These are phyloP conservation scores for Aspergillus bridgeri DNA, from an alignment of 495 filamentous ascomycete species.

Conservation along the genomic window DNA sequence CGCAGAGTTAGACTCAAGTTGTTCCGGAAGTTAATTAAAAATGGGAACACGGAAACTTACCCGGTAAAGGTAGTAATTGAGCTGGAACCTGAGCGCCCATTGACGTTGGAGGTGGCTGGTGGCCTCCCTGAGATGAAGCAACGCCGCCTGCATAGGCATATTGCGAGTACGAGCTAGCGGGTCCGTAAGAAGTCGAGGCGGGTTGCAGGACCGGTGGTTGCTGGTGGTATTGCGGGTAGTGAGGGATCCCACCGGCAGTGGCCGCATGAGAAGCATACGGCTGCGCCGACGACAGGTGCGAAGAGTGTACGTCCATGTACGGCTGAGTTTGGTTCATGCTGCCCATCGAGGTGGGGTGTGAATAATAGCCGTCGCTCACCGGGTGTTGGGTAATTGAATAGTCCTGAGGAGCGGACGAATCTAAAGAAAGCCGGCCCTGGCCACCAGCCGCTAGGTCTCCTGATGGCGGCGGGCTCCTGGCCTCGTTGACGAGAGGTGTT, in stretches of 20 bases:
- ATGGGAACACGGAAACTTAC: constrained; percentile 28
- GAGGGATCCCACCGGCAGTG: constrained; percentile 68
- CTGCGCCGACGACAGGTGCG: constrained; percentile 79
- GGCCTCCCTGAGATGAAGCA: constrained; percentile 67
- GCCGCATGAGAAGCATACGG: constrained; percentile 77
- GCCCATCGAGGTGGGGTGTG: constrained; percentile 45
- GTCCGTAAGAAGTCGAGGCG: constrained; percentile 66
- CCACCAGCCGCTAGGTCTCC: constrained; percentile 31
- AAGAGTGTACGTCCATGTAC: constrained; percentile 79
- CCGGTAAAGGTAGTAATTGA: constrained; percentile 67
- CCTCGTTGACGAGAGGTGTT: constrained; percentile 30
- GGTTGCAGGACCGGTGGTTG: constrained; percentile 83
- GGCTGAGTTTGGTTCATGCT: constrained; percentile 82
- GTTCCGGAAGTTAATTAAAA: neutral
- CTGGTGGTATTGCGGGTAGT: constrained; percentile 68
- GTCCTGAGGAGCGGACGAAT: constrained; percentile 33
- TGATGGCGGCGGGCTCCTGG: constrained; percentile 33
- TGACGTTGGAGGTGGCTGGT: constrained; percentile 64
- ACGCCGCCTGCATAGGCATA: constrained; percentile 75
- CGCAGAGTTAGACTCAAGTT: constrained; percentile 7
- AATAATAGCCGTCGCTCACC: constrained; percentile 38
- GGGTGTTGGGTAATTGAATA: constrained; percentile 27
- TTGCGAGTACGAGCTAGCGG: constrained; percentile 60
- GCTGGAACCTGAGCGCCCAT: constrained; percentile 55
- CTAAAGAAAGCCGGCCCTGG: constrained; percentile 37